Percentiles rank a stretch among this genome's conserved stretches.
phyloP scores from a whole-genome alignment of 306 rosid genomes.

The Quercus berberidifolia region DNA sequence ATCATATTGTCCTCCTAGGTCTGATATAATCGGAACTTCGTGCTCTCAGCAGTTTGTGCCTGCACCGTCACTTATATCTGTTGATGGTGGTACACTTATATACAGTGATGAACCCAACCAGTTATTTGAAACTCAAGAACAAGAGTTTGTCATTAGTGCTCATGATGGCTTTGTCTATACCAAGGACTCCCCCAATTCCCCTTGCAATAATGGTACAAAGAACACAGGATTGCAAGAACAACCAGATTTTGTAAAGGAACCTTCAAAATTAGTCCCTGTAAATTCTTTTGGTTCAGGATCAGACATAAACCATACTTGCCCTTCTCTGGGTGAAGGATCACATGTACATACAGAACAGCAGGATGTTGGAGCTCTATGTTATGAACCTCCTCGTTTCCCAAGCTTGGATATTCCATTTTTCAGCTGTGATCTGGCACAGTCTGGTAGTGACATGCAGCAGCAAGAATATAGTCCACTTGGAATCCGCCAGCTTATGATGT shows the following conservation, averaged over 20 bases:
- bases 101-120: slow-evolving; percentile 42
- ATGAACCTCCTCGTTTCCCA: slow-evolving; percentile 97
- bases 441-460: slow-evolving; percentile 83
- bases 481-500: slow-evolving; percentile 89
- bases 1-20: slow-evolving; percentile 33
- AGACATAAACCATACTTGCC: slow-evolving; percentile 37
- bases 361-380: slow-evolving; percentile 70
- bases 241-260: slow-evolving; percentile 41
- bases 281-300: slow-evolving; percentile 54
- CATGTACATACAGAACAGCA: slow-evolving; percentile 41
- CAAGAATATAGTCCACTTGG: slow-evolving; percentile 99
- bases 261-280: slow-evolving; percentile 63
- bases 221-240: slow-evolving; percentile 39
- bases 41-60: slow-evolving; percentile 39
- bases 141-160: slow-evolving; percentile 45
- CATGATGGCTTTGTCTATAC: slow-evolving; percentile 49
- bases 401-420: slow-evolving; percentile 88
- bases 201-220: slow-evolving; percentile 35
- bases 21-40: slow-evolving; percentile 34
- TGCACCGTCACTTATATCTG: slow-evolving; percentile 37
- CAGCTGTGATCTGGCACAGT: slow-evolving; percentile 89
- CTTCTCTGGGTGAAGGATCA: slow-evolving; percentile 36
- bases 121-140: slow-evolving; percentile 49
- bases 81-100: slow-evolving; percentile 41
- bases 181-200: slow-evolving; percentile 48